These are phyloP conservation scores for Cryptococcus sp. DNA, from an alignment of 1,284 basidiomycete species.

Conservation along the genomic window DNA sequence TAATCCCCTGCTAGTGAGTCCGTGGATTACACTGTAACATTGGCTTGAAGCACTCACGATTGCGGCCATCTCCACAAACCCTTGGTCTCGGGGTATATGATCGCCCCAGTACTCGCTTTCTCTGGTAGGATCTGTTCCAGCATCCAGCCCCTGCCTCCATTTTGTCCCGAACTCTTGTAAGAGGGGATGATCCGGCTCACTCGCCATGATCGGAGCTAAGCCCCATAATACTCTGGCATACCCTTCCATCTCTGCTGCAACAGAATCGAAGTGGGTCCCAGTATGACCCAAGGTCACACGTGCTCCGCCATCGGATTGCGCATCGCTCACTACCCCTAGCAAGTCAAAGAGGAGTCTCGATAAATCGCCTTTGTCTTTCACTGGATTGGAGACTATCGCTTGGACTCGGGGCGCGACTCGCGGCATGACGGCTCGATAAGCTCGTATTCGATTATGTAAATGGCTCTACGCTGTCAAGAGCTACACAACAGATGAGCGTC, in stretches of 20 bases:
- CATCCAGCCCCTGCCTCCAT: constrained; percentile 21
- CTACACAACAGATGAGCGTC: too few relatives aligned
- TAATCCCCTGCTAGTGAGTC: background rate
- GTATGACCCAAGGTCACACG: constrained; percentile 15
- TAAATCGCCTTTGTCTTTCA: constrained; percentile 14
- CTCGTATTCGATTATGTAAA: too few relatives aligned
- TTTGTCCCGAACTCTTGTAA: constrained; percentile 10
- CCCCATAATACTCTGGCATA: constrained; percentile 23
- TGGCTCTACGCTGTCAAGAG: too few relatives aligned
- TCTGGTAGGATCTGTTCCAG: constrained; percentile 13
- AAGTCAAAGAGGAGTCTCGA: constrained; percentile 13
- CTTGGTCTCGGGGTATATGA: constrained; percentile 23
- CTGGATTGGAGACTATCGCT: constrained; percentile 18
- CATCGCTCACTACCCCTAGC: constrained; percentile 10
- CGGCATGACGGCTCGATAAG: background rate
- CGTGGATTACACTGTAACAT: background rate
- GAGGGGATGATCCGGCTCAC: constrained; percentile 17
- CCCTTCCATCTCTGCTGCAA: constrained; percentile 27
- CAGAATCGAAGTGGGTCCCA: constrained; percentile 17
- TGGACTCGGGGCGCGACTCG: constrained; percentile 9
- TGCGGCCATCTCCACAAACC: constrained; percentile 37
- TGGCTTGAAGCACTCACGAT: constrained; percentile 20
- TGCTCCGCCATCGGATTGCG: constrained; percentile 15
- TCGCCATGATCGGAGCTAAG: constrained; percentile 16
- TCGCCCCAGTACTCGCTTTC: constrained; percentile 36